phyloP scores from a whole-genome alignment of 345 rosid genomes.

The Citrus reticulata region DNA sequence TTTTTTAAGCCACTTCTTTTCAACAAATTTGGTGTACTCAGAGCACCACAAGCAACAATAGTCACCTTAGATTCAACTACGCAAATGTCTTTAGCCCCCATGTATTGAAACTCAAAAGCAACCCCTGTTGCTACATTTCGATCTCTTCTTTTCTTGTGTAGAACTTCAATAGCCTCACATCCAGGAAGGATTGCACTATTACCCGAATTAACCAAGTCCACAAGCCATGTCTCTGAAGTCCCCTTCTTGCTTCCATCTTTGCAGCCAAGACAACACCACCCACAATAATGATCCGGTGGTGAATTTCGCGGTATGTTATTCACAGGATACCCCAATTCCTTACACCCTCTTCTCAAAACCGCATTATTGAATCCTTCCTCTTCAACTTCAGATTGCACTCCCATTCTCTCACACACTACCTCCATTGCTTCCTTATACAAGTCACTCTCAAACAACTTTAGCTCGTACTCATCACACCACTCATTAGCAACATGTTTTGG shows the following conservation, averaged over 20 bases:
- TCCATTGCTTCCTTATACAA: slow-evolving; percentile 61
- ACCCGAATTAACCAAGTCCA: slow-evolving; percentile 66
- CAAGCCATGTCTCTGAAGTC: slow-evolving; percentile 81
- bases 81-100: slow-evolving; percentile 40
- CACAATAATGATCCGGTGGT: slow-evolving; percentile 66
- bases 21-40: slow-evolving; percentile 55
- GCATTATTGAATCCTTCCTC: slow-evolving; percentile 76
- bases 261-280: slow-evolving; percentile 85
- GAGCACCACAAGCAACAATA: slow-evolving; percentile 74
- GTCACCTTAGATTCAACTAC: slow-evolving; percentile 55
- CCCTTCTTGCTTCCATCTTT: slow-evolving; percentile 76
- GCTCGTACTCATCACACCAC: slow-evolving; percentile 41
- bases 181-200: slow-evolving; percentile 67
- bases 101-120: slow-evolving; percentile 38
- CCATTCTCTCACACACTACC: slow-evolving; percentile 68
- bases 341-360: slow-evolving; percentile 67
- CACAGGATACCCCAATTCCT: slow-evolving; percentile 60
- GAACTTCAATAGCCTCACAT: slow-evolving; percentile 53
- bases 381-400: slow-evolving; percentile 56
- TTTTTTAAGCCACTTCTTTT: slow-evolving; percentile 62
- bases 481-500: slow-evolving; percentile 72
- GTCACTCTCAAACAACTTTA: slow-evolving; percentile 55
- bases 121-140: slow-evolving; percentile 50
- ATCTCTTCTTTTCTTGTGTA: slow-evolving; percentile 31
- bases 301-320: slow-evolving; percentile 61